Conservation (phyloP, 2,329 filamentous ascomycete genomes). For the Diaporthe amygdali region DNA sequence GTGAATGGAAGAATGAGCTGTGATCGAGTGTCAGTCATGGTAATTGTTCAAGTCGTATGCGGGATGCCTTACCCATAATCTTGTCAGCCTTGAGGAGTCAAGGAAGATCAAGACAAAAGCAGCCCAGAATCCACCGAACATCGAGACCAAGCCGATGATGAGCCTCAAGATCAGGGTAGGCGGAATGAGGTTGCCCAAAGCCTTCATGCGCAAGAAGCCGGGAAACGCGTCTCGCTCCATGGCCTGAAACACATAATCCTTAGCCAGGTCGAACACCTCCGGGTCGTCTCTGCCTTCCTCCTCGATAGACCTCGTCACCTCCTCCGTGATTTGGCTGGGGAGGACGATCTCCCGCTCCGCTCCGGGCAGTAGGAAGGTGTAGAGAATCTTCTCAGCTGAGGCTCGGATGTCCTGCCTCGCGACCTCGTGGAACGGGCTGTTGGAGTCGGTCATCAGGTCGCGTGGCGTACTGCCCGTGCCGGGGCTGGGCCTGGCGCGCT, state of each 20-base stretch:
- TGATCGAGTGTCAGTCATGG: conserved; percentile 25
- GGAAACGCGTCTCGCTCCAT: conserved; percentile 99
- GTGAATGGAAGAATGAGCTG: conserved; percentile 85
- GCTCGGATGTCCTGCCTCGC: conserved; percentile 88
- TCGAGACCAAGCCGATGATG: conserved; percentile 80
- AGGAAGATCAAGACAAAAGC: conserved; percentile 94
- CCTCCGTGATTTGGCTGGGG: conserved; percentile 82
- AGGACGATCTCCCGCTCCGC: conserved; percentile 96
- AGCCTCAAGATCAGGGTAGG: conserved; percentile 86
- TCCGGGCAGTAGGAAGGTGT: conserved; percentile 93
- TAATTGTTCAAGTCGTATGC: not conserved
- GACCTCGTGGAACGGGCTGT: conserved; percentile 83
- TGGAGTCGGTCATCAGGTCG: conserved; percentile 74
- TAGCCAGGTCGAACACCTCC: conserved; percentile 95
- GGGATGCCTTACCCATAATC: conserved; percentile 77
- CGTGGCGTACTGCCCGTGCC: conserved; percentile 63
- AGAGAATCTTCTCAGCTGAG: conserved; percentile 98
- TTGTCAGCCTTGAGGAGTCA: conserved; percentile 72
- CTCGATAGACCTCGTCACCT: conserved; percentile 88
- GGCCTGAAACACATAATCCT: conserved; percentile 99
- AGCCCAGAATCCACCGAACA: conserved; percentile 94
- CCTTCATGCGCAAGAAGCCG: conserved; percentile 92
- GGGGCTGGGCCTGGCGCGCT: conserved; percentile 53
- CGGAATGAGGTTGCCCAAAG: conserved; percentile 92
- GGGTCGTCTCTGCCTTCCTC: conserved; percentile 92